These are phyloP conservation scores for Sporothrix variecibatus DNA, from an alignment of 2,329 filamentous ascomycete species.

Conservation along the genomic window DNA sequence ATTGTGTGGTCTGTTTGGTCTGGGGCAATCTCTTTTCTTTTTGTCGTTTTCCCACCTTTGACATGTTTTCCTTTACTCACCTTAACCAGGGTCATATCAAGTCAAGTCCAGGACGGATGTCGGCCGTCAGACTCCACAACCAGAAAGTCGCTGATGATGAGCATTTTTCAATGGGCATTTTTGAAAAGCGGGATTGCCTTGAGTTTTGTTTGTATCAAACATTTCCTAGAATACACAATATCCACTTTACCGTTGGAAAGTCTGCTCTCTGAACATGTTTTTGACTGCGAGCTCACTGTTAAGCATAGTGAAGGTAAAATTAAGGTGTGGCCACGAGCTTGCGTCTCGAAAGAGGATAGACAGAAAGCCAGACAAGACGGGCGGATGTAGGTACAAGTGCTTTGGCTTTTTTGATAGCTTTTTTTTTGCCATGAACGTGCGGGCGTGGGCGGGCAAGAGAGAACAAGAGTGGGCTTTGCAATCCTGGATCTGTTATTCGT, in stretches of 20 bases:
- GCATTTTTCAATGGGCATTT: too few relatives aligned
- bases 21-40: background rate
- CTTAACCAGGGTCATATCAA: background rate
- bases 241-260: background rate
- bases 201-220: too few relatives aligned
- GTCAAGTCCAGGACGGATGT: background rate
- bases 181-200: too few relatives aligned
- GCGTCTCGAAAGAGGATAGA: background rate
- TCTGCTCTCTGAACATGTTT: background rate
- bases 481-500: background rate
- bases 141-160: background rate
- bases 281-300: background rate
- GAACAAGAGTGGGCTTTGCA: background rate
- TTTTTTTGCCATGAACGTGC: background rate
- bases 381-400: background rate
- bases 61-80: background rate
- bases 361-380: background rate
- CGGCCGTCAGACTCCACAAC: background rate
- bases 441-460: background rate
- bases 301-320: background rate
- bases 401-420: background rate
- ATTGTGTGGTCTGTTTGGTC: background rate
- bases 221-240: too few relatives aligned
- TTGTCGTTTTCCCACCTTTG: background rate
- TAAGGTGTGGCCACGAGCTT: slow-evolving; percentile 1